Base-by-base conservation (phyloP, 176 grass and related monocot species). In the Hsuehochloa calcarea region DNA sequence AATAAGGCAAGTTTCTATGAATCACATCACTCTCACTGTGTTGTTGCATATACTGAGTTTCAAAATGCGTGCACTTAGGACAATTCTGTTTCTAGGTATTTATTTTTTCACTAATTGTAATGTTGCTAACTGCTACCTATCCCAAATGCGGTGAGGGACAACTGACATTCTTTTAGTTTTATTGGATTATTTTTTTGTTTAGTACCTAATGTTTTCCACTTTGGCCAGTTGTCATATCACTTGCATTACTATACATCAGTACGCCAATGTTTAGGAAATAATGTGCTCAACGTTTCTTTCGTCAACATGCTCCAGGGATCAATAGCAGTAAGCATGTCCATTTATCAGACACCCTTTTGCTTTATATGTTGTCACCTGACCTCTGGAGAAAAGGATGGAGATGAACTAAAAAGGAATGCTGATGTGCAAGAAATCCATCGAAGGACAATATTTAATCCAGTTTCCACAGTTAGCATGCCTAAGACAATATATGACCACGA, bases 271-370 rank as follows among this genome's bases (percentile, higher is more conserved):
- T 90, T 64, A 44, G 66, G 46, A 61, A 74, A 5, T 35, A 66
- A 9, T 40, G 12, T 50, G 31, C 40, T 80, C 34, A 90, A 49
- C 37, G 49, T 38, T 90, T 74, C 17, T 80, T 87, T 50, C 22
- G 81, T 88, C 40, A 59, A 72, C 31, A 72, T 91, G 41, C 61
- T 93, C 68, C 93, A 98, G 96, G 96, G 96, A 76, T 96, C 96
- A 61, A 90, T 98, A 94, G 90, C 96, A 31, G 93, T 98, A 80
- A 98, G 96, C 90, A 98, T 98, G 96, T 98, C 96, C 15, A 90
- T 98, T 91, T 86, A 96, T 74, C 93, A 98, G 82, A 96, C 96
- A 50, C 81, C 79, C 46, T 94, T 98, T 83, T 98, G 93, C 74
- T 94, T 98, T 85, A 86, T 95, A 85, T 98, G 96, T 93, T 92